These are phyloP conservation scores for Aspergillus vadensis DNA, from an alignment of 2,329 filamentous ascomycete genomes.

Conservation along the genomic window DNA sequence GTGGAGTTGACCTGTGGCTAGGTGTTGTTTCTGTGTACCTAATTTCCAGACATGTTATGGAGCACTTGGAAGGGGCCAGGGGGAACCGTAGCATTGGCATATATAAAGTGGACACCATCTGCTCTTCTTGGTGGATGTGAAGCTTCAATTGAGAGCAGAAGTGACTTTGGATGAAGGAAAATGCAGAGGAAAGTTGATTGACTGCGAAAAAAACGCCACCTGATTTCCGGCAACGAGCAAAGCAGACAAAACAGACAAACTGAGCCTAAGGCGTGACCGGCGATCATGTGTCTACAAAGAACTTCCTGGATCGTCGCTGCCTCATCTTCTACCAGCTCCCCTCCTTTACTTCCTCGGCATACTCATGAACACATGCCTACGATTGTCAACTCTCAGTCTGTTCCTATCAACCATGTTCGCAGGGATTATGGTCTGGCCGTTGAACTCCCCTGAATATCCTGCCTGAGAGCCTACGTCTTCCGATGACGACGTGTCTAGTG, in stretches of 20 bases:
- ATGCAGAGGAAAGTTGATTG: neutral
- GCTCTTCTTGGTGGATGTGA: neutral
- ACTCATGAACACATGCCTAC: neutral
- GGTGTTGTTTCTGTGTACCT: neutral
- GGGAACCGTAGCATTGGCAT: neutral
- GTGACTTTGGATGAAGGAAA: neutral
- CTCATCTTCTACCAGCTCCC: neutral
- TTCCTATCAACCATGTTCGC: neutral
- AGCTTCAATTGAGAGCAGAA: neutral
- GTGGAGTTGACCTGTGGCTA: neutral
- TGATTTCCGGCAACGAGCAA: neutral
- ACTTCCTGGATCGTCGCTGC: neutral
- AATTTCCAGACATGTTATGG: neutral
- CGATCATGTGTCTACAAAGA: neutral
- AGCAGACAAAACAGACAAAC: neutral
- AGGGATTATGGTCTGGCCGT: neutral
- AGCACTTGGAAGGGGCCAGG: neutral
- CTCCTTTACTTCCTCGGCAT: neutral
- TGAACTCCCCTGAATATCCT: neutral
- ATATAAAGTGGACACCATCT: slow-evolving; percentile 1
- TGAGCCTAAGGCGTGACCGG: neutral
- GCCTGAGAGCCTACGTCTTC: neutral
- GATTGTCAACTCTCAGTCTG: neutral
- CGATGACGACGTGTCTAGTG: neutral
- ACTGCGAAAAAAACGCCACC: neutral